These are phyloP conservation scores for Penicillium carneum DNA, from an alignment of 2,329 filamentous ascomycete genomes.

Conservation along the genomic window DNA sequence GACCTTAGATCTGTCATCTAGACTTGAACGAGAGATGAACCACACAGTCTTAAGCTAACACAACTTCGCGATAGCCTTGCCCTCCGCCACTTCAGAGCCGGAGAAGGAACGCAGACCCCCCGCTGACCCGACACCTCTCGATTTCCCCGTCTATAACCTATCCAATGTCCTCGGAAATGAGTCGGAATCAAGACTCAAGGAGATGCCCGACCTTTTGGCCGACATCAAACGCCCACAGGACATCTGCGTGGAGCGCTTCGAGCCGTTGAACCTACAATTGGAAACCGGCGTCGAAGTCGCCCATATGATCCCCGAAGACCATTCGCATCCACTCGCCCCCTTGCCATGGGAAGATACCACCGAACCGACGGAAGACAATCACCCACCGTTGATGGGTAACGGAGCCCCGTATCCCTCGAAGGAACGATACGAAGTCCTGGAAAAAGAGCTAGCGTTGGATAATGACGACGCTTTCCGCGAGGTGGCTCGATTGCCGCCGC, in stretches of 20 bases:
- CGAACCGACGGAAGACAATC: conserved; percentile 36
- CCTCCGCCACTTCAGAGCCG: conserved; percentile 43
- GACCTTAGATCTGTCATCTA: neutral
- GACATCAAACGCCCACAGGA: conserved; percentile 52
- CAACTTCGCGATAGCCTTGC: conserved; percentile 35
- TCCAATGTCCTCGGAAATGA: conserved; percentile 46
- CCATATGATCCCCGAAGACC: conserved; percentile 47
- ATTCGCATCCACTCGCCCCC: conserved; percentile 48
- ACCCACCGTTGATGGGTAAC: conserved; percentile 54
- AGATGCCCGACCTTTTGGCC: conserved; percentile 56
- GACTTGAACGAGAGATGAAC: too few species aligned
- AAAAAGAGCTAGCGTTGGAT: conserved; percentile 60
- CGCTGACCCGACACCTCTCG: conserved; percentile 57
- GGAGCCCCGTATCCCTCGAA: conserved; percentile 57
- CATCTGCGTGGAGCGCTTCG: conserved; percentile 49
- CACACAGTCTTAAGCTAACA: conserved; percentile 23
- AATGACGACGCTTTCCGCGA: conserved; percentile 67
- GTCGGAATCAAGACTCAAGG: conserved; percentile 45
- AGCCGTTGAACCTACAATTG: conserved; percentile 53
- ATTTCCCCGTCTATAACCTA: conserved; percentile 59
- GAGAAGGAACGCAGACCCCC: conserved; percentile 59
- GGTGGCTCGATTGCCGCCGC: conserved; percentile 58
- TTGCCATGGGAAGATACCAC: conserved; percentile 45
- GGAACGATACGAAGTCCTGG: conserved; percentile 58
- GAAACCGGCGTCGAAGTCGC: conserved; percentile 46